Evolutionary conservation across 1,284 basidiomycete species (phyloP).

Genomic region (Puccinia horiana): DNA sequence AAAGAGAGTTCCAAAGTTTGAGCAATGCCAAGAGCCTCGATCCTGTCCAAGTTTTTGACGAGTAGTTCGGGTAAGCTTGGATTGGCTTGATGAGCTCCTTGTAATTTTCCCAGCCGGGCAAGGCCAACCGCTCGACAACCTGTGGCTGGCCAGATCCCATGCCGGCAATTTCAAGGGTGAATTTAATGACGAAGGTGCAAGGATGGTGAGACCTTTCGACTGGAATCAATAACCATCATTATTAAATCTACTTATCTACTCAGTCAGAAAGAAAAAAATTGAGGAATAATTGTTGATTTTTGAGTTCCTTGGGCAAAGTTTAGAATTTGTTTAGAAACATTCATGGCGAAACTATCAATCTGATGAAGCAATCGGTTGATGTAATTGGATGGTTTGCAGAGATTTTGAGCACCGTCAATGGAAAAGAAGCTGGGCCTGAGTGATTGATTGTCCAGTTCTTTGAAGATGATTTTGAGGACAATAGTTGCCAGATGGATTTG

Average conservation of each 20-base stretch:
- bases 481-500: conserved; percentile 12
- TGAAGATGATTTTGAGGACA: conserved; percentile 24
- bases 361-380: conserved; percentile 29
- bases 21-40: conserved; percentile 29
- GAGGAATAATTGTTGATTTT: not conserved
- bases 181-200: conserved; percentile 19
- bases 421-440: conserved; percentile 39
- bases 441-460: conserved; percentile 34
- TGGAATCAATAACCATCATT: not conserved
- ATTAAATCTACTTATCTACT: not conserved
- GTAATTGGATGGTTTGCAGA: conserved; percentile 43
- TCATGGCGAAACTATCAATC: conserved; percentile 44
- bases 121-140: not conserved
- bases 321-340: conserved; percentile 12
- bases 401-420: conserved; percentile 47
- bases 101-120: conserved; percentile 41
- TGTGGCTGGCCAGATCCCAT: conserved; percentile 9
- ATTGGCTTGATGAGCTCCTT: conserved; percentile 17
- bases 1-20: conserved; percentile 23
- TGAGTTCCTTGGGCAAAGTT: conserved; percentile 28
- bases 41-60: conserved; percentile 19
- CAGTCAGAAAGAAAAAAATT: not conserved
- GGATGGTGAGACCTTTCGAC: conserved; percentile 29
- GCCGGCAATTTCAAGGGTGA: conserved; percentile 6
- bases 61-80: not conserved